phyloP scores from a whole-genome alignment of 2,329 filamentous ascomycete genomes.

The Intubia oerlemansii region DNA sequence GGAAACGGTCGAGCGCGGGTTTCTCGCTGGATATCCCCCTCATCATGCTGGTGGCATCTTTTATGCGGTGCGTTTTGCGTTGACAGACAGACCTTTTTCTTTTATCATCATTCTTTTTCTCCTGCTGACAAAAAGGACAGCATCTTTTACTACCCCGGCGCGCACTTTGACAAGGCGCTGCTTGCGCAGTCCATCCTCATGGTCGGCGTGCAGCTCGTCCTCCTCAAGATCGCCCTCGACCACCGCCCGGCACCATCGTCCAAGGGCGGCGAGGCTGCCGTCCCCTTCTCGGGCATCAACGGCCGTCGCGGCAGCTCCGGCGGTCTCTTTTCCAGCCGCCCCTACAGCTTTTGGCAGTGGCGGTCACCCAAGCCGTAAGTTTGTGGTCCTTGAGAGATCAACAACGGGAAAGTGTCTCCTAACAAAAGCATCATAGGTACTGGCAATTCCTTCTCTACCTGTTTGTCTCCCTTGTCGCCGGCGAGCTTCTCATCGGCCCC shows the following conservation, averaged over 20 bases:
- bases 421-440: constrained; percentile 37
- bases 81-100: too few relatives aligned
- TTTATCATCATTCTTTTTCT: too few relatives aligned
- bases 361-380: constrained; percentile 39
- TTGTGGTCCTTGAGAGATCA: not conserved
- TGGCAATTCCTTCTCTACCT: constrained; percentile 60
- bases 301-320: not conserved
- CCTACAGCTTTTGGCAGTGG: constrained; percentile 74
- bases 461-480: constrained; percentile 32
- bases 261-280: constrained; percentile 35
- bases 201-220: constrained; percentile 37
- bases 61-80: constrained; percentile 29
- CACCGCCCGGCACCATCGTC: constrained; percentile 37
- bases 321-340: constrained; percentile 24
- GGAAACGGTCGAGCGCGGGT: constrained; percentile 30
- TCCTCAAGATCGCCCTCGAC: constrained; percentile 48
- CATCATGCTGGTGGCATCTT: constrained; percentile 49
- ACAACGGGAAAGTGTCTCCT: too few relatives aligned
- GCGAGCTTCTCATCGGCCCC: constrained; percentile 46
- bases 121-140: constrained; percentile 14
- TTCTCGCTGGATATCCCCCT: constrained; percentile 46
- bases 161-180: constrained; percentile 40
- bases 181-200: constrained; percentile 45
- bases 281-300: constrained; percentile 38
- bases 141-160: constrained; percentile 50